A percentile compares a stretch with the other conserved stretches of the same genome.
Evolutionary conservation across 2,329 filamentous ascomycete genomes (phyloP).

Genomic region (Chaetomium sp.): DNA sequence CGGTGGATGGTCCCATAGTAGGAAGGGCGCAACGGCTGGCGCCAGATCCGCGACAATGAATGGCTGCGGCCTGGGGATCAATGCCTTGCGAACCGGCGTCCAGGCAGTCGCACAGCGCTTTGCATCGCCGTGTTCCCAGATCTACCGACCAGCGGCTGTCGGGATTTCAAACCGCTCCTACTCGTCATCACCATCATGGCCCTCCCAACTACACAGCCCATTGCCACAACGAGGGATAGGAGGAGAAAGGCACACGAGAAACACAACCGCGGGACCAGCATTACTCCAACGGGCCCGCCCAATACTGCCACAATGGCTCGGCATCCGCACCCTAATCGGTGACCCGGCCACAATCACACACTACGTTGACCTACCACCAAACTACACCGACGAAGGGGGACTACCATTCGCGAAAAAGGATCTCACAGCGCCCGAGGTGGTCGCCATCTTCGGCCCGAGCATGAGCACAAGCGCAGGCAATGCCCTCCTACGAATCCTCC

Average conservation of each 20-base stretch:
- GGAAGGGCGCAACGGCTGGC: conserved; percentile 20
- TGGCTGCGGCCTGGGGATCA: conserved; percentile 24
- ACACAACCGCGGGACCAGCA: background rate
- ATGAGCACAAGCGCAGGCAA: conserved; percentile 44
- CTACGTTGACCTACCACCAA: conserved; percentile 51
- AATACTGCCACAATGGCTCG: conserved; percentile 9
- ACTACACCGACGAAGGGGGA: conserved; percentile 50
- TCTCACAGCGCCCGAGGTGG: conserved; percentile 42
- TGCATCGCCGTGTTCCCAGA: conserved; percentile 10
- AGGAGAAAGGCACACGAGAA: background rate
- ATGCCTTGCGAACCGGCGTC: conserved; percentile 25
- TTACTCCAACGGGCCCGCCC: conserved; percentile 1
- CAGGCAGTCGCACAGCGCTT: conserved; percentile 20
- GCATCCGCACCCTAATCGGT: conserved; percentile 24
- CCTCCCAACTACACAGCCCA: background rate
- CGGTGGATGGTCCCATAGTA: conserved; percentile 19
- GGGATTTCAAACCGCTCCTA: conserved; percentile 17
- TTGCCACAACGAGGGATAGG: background rate
- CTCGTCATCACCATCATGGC: conserved; percentile 11
- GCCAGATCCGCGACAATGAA: conserved; percentile 25
- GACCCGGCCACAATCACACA: conserved; percentile 37
- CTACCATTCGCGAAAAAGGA: conserved; percentile 46
- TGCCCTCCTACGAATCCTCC: conserved; percentile 49
- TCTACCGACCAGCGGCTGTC: background rate
- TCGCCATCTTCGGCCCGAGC: conserved; percentile 43